These are phyloP conservation scores for Nicotiana paniculata DNA, from an alignment of 257 asterid genomes.

Conservation along the genomic window DNA sequence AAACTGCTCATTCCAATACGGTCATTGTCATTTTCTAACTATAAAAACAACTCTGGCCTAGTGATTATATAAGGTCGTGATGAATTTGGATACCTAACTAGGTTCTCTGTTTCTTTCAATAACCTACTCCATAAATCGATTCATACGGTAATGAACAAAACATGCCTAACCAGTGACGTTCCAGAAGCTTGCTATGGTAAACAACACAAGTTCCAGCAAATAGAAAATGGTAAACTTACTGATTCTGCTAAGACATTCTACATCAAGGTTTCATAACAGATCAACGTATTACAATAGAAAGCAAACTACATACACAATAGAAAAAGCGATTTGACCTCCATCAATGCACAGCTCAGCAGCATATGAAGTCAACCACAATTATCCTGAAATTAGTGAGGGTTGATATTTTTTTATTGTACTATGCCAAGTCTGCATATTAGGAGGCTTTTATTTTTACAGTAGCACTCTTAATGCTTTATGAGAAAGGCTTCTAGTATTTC, in stretches of 20 bases:
- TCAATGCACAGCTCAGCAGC: conserved; percentile 18
- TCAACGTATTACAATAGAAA: background rate
- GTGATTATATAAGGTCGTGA: too few species aligned
- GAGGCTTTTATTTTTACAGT: background rate
- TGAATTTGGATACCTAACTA: too few species aligned
- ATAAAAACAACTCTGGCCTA: background rate
- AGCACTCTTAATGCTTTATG: background rate
- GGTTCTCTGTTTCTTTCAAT: too few species aligned
- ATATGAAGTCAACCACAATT: conserved; percentile 32
- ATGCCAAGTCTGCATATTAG: background rate
- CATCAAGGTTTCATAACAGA: background rate
- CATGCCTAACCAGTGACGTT: background rate
- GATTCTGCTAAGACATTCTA: background rate
- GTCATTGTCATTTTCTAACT: background rate
- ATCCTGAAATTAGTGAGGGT: conserved; percentile 40
- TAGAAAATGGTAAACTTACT: background rate
- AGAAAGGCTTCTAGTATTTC: background rate
- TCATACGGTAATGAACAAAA: background rate
- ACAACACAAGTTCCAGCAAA: background rate
- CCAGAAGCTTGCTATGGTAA: background rate
- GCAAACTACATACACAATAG: background rate
- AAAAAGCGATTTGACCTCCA: conserved; percentile 2
- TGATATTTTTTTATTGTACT: background rate
- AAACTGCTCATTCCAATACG: background rate
- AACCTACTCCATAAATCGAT: background rate